These are phyloP conservation scores for Ciborinia camelliae DNA, from an alignment of 2,329 filamentous ascomycete genomes.

Conservation along the genomic window DNA sequence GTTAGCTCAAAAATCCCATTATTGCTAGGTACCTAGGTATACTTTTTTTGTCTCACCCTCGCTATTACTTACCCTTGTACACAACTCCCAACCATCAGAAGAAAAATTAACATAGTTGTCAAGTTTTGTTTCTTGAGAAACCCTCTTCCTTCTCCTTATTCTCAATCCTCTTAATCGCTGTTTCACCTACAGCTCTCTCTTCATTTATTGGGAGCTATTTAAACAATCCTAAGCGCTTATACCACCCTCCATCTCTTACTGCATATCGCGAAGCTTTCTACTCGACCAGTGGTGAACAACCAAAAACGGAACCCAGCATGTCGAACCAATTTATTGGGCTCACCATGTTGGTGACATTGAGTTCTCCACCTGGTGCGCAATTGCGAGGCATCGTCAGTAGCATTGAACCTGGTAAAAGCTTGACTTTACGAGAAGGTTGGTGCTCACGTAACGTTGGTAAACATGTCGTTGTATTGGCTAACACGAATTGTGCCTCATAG, in stretches of 20 bases:
- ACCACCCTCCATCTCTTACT: slow-evolving; percentile 16
- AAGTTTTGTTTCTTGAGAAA: slow-evolving; percentile 1
- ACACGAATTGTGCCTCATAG: slow-evolving; percentile 22
- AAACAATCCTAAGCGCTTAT: neutral
- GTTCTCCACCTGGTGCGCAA: slow-evolving; percentile 36
- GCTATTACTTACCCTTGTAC: slow-evolving; percentile 16
- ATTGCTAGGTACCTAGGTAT: too few species aligned
- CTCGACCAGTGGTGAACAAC: slow-evolving; percentile 19
- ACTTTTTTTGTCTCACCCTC: slow-evolving; percentile 16
- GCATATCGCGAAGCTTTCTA: slow-evolving; percentile 7
- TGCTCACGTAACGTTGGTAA: slow-evolving; percentile 6
- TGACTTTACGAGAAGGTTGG: slow-evolving; percentile 39
- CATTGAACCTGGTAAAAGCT: slow-evolving; percentile 37
- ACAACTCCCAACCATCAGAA: slow-evolving; percentile 13
- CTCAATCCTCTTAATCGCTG: neutral
- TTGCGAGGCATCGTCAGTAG: slow-evolving; percentile 36
- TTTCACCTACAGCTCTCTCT: neutral
- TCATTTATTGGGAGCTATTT: neutral
- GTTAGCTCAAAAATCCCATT: neutral
- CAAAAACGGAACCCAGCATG: slow-evolving; percentile 29
- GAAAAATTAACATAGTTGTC: slow-evolving; percentile 9
- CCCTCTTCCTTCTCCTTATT: neutral
- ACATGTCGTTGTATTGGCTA: slow-evolving; percentile 5
- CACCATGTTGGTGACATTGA: slow-evolving; percentile 40
- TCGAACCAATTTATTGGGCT: slow-evolving; percentile 39